Conservation (phyloP, 495 filamentous ascomycete genomes). For the Penicillium goetzii region DNA sequence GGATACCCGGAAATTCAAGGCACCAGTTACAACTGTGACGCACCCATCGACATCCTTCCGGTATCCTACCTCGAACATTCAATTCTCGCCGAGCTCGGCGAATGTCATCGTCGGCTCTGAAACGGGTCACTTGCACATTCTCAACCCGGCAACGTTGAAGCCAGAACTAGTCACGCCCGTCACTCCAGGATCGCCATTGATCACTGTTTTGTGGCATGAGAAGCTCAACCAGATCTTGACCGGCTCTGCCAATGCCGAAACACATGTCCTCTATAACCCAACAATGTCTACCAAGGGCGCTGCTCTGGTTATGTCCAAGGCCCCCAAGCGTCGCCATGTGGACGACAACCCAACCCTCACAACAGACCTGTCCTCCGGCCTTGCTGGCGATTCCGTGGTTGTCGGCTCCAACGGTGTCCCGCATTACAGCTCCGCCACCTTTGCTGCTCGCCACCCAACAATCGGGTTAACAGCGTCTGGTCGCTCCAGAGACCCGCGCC, state of each 20-base stretch:
- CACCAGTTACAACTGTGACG: constrained; percentile 75
- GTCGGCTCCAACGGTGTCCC: constrained; percentile 54
- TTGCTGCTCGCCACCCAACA: constrained; percentile 68
- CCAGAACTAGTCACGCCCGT: constrained; percentile 84
- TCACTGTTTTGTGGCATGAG: constrained; percentile 86
- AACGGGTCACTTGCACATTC: constrained; percentile 84
- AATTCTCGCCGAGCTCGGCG: constrained; percentile 80
- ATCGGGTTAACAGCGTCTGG: constrained; percentile 81
- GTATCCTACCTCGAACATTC: constrained; percentile 82
- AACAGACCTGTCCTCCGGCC: constrained; percentile 74
- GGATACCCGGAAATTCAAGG: constrained; percentile 96
- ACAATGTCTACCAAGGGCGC: constrained; percentile 78
- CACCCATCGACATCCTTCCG: constrained; percentile 82
- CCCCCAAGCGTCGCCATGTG: constrained; percentile 90
- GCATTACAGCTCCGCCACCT: constrained; percentile 52
- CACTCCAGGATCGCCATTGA: constrained; percentile 78
- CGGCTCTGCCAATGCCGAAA: constrained; percentile 86
- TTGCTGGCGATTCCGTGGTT: constrained; percentile 82
- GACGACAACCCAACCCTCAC: constrained; percentile 89
- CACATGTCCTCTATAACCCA: constrained; percentile 89
- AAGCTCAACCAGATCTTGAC: constrained; percentile 96
- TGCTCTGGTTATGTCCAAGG: constrained; percentile 86
- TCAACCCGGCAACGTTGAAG: constrained; percentile 86
- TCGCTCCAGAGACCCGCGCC: constrained; percentile 72
- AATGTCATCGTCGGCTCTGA: constrained; percentile 88